Base-by-base conservation (phyloP, 768 basidiomycete species). In the Cystobasidium tubakii region DNA sequence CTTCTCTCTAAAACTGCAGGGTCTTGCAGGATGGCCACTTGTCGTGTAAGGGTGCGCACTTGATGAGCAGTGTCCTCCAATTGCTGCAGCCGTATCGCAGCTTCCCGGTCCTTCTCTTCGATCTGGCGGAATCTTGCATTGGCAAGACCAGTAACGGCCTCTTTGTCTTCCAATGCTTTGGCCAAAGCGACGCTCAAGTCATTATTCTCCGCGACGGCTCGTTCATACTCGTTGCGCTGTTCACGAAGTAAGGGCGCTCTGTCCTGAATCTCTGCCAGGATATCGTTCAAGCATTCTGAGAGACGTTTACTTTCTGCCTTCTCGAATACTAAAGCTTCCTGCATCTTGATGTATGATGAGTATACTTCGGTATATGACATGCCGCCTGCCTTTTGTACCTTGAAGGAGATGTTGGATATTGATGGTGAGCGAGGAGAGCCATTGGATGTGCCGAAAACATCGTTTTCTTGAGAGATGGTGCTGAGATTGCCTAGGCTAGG, bases 341-440 rank as follows among this genome's bases (percentile, higher is more conserved):
- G 89, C 46, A 94, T 85, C 67, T 87, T 86, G 42, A 95, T 88
- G 77, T 91, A 91, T 79, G 96, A 92, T 19, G 90, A 86, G 80
- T 96, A 97, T 25, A 98, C 88, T 79, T 96, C 90, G 0, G 95
- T 95, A 82, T 95, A 95, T 0, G 90, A 90, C 84, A 90, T 90
- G 3, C 83, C 82, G 33, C 90, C 91, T 31, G 84, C 86, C 80
- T 86, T 87, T 82, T 93, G 92, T 25, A 88, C 86, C 75, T 85
- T 87, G 82, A 88, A 88, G 7, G 89, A 91, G 83, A 95, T 87
- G 42, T 62, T 33, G 2, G 89, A 88, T 15, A 94, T 90, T 0
- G 93, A 91, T 0, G 94, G 92, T 93, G 82, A 54, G 88, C 86
- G 79, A 89, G 82, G 82, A 88, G 86, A 10, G 15, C 27, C 66